Evolutionary conservation across 2,329 filamentous ascomycete species (phyloP).

Genomic region (Ceratocystis lukuohia): DNA sequence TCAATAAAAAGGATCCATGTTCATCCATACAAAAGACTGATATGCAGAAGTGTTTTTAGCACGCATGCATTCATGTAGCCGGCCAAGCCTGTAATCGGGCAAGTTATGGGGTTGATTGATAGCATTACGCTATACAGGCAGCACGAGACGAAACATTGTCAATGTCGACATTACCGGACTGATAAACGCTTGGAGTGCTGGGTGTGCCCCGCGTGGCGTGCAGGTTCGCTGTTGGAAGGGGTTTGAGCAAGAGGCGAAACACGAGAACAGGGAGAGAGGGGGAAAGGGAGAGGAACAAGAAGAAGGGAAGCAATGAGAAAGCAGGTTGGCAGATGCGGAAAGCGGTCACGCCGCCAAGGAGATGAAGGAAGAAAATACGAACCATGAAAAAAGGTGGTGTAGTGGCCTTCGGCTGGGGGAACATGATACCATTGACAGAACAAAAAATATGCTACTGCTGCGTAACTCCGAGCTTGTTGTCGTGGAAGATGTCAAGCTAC

Average conservation of each 20-base stretch:
- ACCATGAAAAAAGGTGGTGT: neutral
- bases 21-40: slow-evolving; percentile 4
- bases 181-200: neutral
- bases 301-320: neutral
- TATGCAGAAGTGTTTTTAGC: slow-evolving; percentile 1
- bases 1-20: slow-evolving; percentile 8
- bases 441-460: no score
- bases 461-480: no score
- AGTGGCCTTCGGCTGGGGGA: neutral
- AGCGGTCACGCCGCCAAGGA: neutral
- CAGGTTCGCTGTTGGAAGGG: neutral
- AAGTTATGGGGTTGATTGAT: no score
- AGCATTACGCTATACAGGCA: neutral
- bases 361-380: neutral
- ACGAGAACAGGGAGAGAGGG: neutral
- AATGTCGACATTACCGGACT: slow-evolving; percentile 7
- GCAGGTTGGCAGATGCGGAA: neutral
- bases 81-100: no score
- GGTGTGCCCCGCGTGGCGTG: neutral
- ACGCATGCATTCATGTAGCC: neutral
- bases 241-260: neutral
- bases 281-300: neutral
- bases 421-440: neutral
- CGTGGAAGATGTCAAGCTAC: no score
- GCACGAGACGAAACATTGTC: neutral